A percentile compares a stretch with the other conserved stretches of the same genome.
Conservation (phyloP, 306 rosid species). For the Cicer yamashitae region DNA sequence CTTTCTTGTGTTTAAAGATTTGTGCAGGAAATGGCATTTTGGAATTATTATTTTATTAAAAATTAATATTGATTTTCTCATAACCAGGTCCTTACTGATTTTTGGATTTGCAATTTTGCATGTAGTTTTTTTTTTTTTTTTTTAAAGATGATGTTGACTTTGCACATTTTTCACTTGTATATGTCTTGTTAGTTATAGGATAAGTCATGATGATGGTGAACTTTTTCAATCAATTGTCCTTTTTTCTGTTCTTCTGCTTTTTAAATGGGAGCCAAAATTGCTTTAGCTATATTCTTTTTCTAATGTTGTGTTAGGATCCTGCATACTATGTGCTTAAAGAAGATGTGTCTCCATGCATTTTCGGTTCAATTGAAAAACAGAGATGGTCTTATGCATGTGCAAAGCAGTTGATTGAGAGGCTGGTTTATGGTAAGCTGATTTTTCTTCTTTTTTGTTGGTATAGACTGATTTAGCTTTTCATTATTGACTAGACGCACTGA, state of each 20-base stretch:
- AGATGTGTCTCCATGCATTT: slow-evolving; percentile 90
- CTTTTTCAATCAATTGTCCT: background rate
- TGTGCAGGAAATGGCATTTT: background rate
- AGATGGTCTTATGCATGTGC: slow-evolving; percentile 99
- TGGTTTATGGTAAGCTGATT: slow-evolving; percentile 73
- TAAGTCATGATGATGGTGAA: slow-evolving; percentile 14
- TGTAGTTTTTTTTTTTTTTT: background rate
- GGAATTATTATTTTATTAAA: background rate
- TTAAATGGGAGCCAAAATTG: slow-evolving; percentile 8
- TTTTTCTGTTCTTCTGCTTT: slow-evolving; percentile 18
- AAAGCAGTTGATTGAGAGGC: slow-evolving; percentile 97
- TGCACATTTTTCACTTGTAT: background rate
- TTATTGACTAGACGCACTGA: slow-evolving; percentile 22
- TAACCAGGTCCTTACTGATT: background rate
- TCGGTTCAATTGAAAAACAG: slow-evolving; percentile 93
- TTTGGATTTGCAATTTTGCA: background rate
- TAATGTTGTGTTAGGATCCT: slow-evolving; percentile 68
- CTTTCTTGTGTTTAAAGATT: background rate
- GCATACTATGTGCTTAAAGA: slow-evolving; percentile 86
- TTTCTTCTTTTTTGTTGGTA: background rate
- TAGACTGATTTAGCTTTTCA: slow-evolving; percentile 5
- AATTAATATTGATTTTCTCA: background rate
- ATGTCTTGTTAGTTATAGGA: slow-evolving; percentile 10
- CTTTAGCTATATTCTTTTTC: slow-evolving; percentile 27
- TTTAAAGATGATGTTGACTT: slow-evolving; percentile 16